Percentiles rank a stretch among this genome's conserved stretches.
Conservation (phyloP, 202 grass and related monocot genomes). For the Digitaria exilis region DNA sequence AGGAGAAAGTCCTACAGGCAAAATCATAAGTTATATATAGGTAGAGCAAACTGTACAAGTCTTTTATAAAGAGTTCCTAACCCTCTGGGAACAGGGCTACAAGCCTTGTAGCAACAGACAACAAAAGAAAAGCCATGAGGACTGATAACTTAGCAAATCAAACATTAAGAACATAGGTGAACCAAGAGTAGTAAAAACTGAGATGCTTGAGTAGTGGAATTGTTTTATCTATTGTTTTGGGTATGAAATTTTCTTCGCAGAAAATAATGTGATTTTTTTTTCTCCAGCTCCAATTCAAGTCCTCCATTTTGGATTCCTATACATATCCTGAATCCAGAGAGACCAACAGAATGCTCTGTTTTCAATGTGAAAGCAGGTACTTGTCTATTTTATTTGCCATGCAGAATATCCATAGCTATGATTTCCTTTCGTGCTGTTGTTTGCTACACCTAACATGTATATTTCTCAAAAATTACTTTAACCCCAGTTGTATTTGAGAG, state of each 20-base stretch:
- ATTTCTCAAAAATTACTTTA: constrained; percentile 12
- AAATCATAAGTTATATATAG: background rate
- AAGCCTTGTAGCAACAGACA: background rate
- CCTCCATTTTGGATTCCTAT: constrained; percentile 99
- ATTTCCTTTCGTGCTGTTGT: constrained; percentile 3
- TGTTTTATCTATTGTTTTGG: background rate
- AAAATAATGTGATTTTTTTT: constrained; percentile 28
- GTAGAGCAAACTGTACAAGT: background rate
- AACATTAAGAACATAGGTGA: background rate
- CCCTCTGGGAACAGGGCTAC: background rate
- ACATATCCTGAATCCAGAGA: constrained; percentile 97
- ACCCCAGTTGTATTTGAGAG: background rate
- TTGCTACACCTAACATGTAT: constrained; percentile 6
- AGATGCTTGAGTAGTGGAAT: background rate
- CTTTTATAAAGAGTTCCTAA: background rate
- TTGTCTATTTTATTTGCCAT: constrained; percentile 17
- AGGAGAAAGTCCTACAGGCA: background rate
- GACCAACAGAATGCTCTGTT: constrained; percentile 95
- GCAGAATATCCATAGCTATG: constrained; percentile 9
- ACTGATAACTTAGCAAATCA: background rate
- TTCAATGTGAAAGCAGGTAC: constrained; percentile 98
- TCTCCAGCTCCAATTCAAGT: constrained; percentile 87
- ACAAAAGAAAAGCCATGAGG: background rate
- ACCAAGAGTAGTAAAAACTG: background rate
- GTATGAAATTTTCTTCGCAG: constrained; percentile 18